Conservation (phyloP, 352 stramenopile species). For the Albugo laibachii region DNA sequence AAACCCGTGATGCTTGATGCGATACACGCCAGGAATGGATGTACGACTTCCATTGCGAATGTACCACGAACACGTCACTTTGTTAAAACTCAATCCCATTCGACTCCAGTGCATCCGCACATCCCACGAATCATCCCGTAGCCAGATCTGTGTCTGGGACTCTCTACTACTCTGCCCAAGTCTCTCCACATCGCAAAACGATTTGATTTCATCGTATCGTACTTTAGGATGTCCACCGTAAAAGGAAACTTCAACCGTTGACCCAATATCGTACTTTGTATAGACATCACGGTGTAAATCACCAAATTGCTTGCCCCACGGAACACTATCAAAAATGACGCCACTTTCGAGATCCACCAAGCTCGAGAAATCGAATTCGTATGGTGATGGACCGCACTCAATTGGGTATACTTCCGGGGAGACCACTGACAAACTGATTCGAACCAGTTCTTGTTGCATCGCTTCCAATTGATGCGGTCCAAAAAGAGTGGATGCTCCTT, state of each 20-base stretch:
- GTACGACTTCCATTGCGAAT: conserved; percentile 13
- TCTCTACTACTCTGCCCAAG: conserved; percentile 1
- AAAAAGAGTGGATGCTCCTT: conserved; percentile 50
- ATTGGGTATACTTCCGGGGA: conserved; percentile 7
- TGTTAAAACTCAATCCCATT: conserved; percentile 13
- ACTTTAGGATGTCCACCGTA: conserved; percentile 26
- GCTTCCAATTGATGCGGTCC: conserved; percentile 36
- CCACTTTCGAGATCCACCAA: conserved; percentile 17
- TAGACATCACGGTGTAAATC: conserved; percentile 11
- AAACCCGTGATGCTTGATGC: conserved; percentile 23
- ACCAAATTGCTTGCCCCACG: conserved; percentile 9
- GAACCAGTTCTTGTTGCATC: conserved; percentile 26
- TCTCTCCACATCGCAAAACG: conserved; percentile 30
- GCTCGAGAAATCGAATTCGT: conserved; percentile 15
- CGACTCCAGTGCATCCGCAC: conserved; percentile 17
- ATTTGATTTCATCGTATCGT: conserved; percentile 13
- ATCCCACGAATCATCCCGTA: conserved; percentile 35
- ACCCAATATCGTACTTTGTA: conserved; percentile 12
- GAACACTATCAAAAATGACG: conserved; percentile 15
- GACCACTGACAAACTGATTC: conserved; percentile 15
- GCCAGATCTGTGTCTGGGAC: conserved; percentile 4
- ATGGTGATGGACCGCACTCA: conserved; percentile 14
- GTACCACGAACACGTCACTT: conserved; percentile 24
- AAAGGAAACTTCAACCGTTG: conserved; percentile 18
- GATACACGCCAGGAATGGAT: conserved; percentile 17